These are phyloP conservation scores for Thozetella sp. DNA, from an alignment of 495 filamentous ascomycete genomes.

Conservation along the genomic window DNA sequence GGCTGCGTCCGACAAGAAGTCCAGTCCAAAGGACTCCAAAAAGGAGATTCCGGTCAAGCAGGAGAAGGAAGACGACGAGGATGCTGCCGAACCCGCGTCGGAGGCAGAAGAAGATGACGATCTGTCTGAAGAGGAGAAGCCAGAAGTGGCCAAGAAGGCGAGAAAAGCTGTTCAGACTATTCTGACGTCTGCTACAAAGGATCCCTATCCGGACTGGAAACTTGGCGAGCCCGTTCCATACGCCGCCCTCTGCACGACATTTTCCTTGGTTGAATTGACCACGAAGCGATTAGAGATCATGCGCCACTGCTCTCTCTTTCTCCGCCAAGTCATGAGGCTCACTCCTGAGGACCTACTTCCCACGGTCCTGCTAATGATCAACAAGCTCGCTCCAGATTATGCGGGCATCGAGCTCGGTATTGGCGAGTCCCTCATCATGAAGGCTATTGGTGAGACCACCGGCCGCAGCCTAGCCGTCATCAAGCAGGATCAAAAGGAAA, in stretches of 20 bases:
- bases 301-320: conserved; percentile 85
- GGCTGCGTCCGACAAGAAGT: conserved; percentile 19
- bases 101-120: conserved; percentile 54
- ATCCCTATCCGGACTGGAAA: conserved; percentile 95
- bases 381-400: conserved; percentile 96
- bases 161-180: conserved; percentile 84
- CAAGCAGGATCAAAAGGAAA: conserved; percentile 92
- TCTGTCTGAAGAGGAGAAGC: conserved; percentile 67
- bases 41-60: conserved; percentile 20
- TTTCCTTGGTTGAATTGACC: conserved; percentile 91
- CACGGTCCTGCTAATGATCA: conserved; percentile 93
- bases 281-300: conserved; percentile 86
- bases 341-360: conserved; percentile 87
- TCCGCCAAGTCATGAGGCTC: conserved; percentile 88
- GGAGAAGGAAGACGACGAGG: conserved; percentile 40
- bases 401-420: conserved; percentile 95
- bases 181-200: conserved; percentile 62
- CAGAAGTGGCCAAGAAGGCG: conserved; percentile 72
- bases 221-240: conserved; percentile 88
- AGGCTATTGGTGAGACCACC: conserved; percentile 92
- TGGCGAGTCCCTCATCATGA: conserved; percentile 97
- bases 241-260: conserved; percentile 91
- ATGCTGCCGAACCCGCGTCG: conserved; percentile 55
- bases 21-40: conserved; percentile 15
- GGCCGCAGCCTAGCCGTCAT: conserved; percentile 85